Evolutionary conservation across 495 filamentous ascomycete genomes (phyloP), one percentile per base, ranked within the genome.

Genomic region (Penicillium lividum): DNA sequence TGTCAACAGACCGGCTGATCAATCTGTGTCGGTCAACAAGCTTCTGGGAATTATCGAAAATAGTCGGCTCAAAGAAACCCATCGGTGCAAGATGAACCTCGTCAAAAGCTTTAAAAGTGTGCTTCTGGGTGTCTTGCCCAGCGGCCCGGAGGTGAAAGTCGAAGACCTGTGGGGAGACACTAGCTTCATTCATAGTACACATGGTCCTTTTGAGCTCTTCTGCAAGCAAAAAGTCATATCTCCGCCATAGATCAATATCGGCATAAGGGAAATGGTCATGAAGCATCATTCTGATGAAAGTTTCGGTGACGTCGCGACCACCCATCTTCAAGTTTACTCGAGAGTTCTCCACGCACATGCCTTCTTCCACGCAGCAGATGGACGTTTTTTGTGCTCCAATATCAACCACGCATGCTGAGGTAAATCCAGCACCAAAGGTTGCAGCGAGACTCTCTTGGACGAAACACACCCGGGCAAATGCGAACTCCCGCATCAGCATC

Each of bases 371-470:
- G 66, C 94, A 98, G 64, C 92, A 92, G 38, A 98, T 91, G 2
- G 95, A 97, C 4, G 94, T 98, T 79, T 98, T 98, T 74, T 98
- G 92, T 3, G 94, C 95, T 16, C 94, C 94, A 43, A 98, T 89
- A 69, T 98, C 94, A 5, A 98, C 93, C 55, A 98, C 91, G 67
- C 95, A 98, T 16, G 90, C 89, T 43, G 85, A 89, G 5, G 91
- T 92, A 64, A 92, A 96, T 2, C 95, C 94, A 11, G 93, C 95
- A n/a, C 94, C 94, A 68, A 95, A 98, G 0, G 91, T 92, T 16
- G 93, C 95, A 4, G 92, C 92, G 58, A 97, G 80, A 57, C 91
- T 95, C 74, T 98, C 94, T 66, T 98, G 94, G 48, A 97, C 92
- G 63, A 98, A 94, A 68, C 89, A 93, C 45, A 96, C 86, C 34